Evolutionary conservation across 148 eudicot species (phyloP), one percentile per base, ranked within the genome.

Genomic region (Rhododendron mucronatum): DNA sequence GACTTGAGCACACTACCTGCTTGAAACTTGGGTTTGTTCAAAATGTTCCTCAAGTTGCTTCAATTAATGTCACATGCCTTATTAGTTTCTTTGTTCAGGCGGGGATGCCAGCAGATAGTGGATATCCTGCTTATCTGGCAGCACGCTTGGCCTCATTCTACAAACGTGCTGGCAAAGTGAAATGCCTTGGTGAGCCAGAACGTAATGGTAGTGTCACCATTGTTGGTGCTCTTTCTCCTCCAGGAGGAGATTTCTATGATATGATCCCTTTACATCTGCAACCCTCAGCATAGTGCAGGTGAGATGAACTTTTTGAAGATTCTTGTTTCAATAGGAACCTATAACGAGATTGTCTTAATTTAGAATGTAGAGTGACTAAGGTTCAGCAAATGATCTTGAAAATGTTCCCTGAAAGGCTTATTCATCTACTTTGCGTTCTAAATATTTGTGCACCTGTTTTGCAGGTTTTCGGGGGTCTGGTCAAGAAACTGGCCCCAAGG

Each of bases 141-240:
- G 99, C 99, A n/a, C 98, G 98, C 88, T 90, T 95, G 88, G 99
- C 99, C 45, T 97, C 99, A 30, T 97, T 97, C 88, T 97, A 97
- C 84, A 98, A 97, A 87, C 96, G 98, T 92, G 99, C 99, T 80
- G 99, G 99, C 74, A 97, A 97, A 89, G 98, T 97, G 84, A 97
- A 97, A 89, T 97, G 99, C 88, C 98, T 97, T 84, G 99, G 99
- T 88, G 94, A 94, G 80, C 99, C 99, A 37, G 99, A 97, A 83
- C 97, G 99, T 87, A 93, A 86, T 82, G 99, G 99, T 41, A 97
- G 99, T 94, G 99, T 95, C 63, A 97, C 99, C 71, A 97, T 97
- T 91, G 99, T 97, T 82, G 99, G 99, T 84, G 99, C 98, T 80
- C 98, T 97, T 83, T 97, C 99, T 84, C 99, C 98, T 89, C 99